Percentiles rank a stretch among this genome's conserved stretches.
Conservation (phyloP, 495 filamentous ascomycete species). For the Immersiella caudata region DNA sequence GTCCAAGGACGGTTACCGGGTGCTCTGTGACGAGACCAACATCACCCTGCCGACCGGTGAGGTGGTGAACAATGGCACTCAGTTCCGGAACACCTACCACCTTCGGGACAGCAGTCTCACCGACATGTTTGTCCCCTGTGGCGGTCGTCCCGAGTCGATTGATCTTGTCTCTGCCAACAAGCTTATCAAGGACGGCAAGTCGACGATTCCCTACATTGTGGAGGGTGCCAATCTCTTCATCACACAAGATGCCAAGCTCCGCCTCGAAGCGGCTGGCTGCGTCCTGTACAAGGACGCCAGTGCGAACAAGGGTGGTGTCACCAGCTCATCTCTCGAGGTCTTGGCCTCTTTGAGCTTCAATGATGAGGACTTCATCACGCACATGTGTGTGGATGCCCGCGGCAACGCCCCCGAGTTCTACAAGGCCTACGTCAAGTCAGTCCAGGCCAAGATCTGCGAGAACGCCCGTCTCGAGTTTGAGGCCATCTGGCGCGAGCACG, state of each 20-base stretch:
- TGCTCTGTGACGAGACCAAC: slow-evolving; percentile 90
- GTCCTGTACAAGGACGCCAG: slow-evolving; percentile 97
- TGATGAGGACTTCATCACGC: slow-evolving; percentile 79
- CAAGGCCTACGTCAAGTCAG: slow-evolving; percentile 85
- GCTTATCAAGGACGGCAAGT: slow-evolving; percentile 84
- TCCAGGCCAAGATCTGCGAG: slow-evolving; percentile 83
- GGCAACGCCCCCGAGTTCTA: slow-evolving; percentile 89
- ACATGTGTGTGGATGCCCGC: slow-evolving; percentile 86
- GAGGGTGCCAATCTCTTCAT: slow-evolving; percentile 99
- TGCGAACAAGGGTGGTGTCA: slow-evolving; percentile 98
- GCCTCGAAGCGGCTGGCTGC: slow-evolving; percentile 89
- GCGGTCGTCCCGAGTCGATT: slow-evolving; percentile 95
- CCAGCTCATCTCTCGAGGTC: slow-evolving; percentile 96
- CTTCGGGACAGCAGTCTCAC: slow-evolving; percentile 73
- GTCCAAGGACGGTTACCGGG: slow-evolving; percentile 82
- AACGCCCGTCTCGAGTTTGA: slow-evolving; percentile 95
- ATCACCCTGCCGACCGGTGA: slow-evolving; percentile 85
- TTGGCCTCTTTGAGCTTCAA: slow-evolving; percentile 92
- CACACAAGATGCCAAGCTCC: slow-evolving; percentile 95
- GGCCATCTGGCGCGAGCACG: slow-evolving; percentile 93
- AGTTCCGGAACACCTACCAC: slow-evolving; percentile 97
- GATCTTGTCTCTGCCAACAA: slow-evolving; percentile 83
- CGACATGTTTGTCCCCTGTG: slow-evolving; percentile 93
- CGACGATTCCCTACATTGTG: slow-evolving; percentile 87
- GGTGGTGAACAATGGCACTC: slow-evolving; percentile 83